A percentile compares a stretch with the other conserved stretches of the same genome.
These are phyloP conservation scores for Wickerhamiella qilinensis DNA, from an alignment of 805 yeast genomes.

Conservation along the genomic window DNA sequence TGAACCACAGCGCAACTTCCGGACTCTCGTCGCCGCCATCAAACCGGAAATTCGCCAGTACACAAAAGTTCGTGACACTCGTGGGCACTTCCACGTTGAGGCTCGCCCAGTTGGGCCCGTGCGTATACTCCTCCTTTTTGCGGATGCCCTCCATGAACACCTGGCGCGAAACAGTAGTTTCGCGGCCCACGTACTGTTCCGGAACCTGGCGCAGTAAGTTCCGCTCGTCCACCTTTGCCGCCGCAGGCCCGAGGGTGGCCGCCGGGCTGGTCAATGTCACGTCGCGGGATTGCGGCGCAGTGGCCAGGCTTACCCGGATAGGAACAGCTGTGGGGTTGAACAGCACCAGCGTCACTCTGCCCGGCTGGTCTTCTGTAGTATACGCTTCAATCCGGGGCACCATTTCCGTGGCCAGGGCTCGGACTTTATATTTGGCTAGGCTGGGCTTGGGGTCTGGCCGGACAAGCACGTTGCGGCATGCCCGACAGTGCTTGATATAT, in stretches of 20 bases:
- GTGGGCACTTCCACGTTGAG: slow-evolving; percentile 3
- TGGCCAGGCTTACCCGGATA: not conserved
- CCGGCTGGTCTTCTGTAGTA: not conserved
- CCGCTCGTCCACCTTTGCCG: slow-evolving; percentile 13
- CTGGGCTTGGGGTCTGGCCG: slow-evolving; percentile 19
- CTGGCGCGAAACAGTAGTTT: slow-evolving; percentile 15
- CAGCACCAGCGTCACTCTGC: not conserved
- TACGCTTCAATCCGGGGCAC: slow-evolving; percentile 14
- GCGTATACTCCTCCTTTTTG: slow-evolving; percentile 3
- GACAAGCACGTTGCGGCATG: slow-evolving; percentile 20
- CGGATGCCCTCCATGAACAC: slow-evolving; percentile 16
- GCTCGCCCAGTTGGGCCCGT: slow-evolving; percentile 19
- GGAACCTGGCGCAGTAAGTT: slow-evolving; percentile 16
- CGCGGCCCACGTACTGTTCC: slow-evolving; percentile 12
- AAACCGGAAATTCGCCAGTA: not conserved
- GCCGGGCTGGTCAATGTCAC: slow-evolving; percentile 9
- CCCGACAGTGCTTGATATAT: slow-evolving; percentile 17
- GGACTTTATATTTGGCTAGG: slow-evolving; percentile 10
- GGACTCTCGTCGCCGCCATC: not conserved
- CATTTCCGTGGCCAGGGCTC: slow-evolving; percentile 14
- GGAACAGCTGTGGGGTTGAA: slow-evolving; percentile 3
- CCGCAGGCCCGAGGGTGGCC: slow-evolving; percentile 13
- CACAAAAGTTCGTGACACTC: no score
- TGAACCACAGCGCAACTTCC: not conserved
- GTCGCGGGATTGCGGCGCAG: slow-evolving; percentile 3